Evolutionary conservation across 1,139 yeast genomes (phyloP).

Genomic region (Saccharomyces pastorianus): DNA sequence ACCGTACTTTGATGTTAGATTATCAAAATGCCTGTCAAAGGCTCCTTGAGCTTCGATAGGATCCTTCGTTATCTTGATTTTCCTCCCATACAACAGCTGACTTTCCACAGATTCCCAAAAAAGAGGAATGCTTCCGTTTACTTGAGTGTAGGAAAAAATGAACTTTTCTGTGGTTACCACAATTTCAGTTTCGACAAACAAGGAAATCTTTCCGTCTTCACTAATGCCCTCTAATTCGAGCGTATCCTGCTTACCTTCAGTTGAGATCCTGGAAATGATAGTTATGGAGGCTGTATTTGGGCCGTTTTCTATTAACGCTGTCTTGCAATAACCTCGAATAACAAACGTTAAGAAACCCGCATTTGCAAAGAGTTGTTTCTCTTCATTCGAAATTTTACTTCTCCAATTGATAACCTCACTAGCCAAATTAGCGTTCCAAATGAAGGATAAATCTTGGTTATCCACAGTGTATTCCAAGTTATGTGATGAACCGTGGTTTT

Average conservation of each 20-base stretch:
- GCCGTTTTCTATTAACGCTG: conserved; percentile 31
- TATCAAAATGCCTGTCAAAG: conserved; percentile 56
- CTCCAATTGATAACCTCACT: conserved; percentile 54
- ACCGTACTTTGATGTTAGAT: conserved; percentile 50
- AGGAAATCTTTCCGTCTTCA: conserved; percentile 62
- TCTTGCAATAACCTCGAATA: conserved; percentile 58
- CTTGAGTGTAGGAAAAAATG: conserved; percentile 50
- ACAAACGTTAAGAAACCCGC: conserved; percentile 53
- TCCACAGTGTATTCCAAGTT: conserved; percentile 37
- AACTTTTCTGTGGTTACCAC: conserved; percentile 46
- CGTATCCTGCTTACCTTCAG: conserved; percentile 50
- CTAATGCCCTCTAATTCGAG: conserved; percentile 67
- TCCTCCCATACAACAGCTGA: conserved; percentile 44
- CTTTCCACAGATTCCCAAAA: conserved; percentile 50
- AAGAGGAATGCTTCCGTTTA: conserved; percentile 64
- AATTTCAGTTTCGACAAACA: conserved; percentile 59
- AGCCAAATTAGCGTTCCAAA: conserved; percentile 60
- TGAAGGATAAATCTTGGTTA: conserved; percentile 45
- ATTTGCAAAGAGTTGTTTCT: conserved; percentile 44
- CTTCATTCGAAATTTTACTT: conserved; percentile 43
- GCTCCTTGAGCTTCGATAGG: conserved; percentile 60
- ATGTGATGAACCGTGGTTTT: conserved; percentile 42
- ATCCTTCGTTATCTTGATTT: conserved; percentile 47
- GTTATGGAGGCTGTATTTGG: conserved; percentile 43
- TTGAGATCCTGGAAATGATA: conserved; percentile 58